Base-by-base conservation (phyloP, 2,329 filamentous ascomycete species). In the Aspergillus texensis region DNA sequence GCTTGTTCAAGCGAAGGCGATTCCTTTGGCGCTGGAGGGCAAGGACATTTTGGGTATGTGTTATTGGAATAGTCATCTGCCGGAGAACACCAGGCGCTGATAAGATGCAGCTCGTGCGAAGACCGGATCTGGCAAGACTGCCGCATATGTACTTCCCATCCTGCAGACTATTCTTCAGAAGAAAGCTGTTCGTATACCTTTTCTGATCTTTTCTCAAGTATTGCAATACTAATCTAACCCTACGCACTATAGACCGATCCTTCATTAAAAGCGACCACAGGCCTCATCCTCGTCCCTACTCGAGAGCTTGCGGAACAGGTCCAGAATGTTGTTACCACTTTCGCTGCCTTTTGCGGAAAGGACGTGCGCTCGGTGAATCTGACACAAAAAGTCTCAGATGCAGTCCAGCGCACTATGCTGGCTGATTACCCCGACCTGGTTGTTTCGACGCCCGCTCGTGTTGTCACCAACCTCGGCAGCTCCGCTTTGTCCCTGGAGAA, bases 51-150 rank as follows among this genome's bases (percentile, higher is more conserved):
- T 98, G 45, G 83, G 83, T 85, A 74, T 59, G 75, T 60, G 2
- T 34, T 16, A 3, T 12, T 8, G 39, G 19, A 26, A 8, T 1
- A 16, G 9, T 5, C 11, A 11, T 9, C 39, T n/a, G 16, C 28
- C 5, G 6, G 2, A 12, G 10, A n/a, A 4, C 26, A 14, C 24
- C 3, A 10, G 32, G 32, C 14, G 32, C 19, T 55, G 9, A 39
- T 9, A 30, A 10, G 34, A 50, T 70, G 50, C 65, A 85, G 94
- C 93, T 60, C 93, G 94, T 74, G 93, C 94, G 43, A 96, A 94
- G 78, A 98, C 95, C 6, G 95, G 95, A 14, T 97, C 94, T 4
- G 95, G 95, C 70, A 99, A 99, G 84, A 99, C 95, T 12, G 93
- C 93, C n/a, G 94, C 95, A 57, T 98, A 98, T 76, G 83, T 97